Conservation (phyloP, 768 basidiomycete genomes). For the Tephrocybe sp. region DNA sequence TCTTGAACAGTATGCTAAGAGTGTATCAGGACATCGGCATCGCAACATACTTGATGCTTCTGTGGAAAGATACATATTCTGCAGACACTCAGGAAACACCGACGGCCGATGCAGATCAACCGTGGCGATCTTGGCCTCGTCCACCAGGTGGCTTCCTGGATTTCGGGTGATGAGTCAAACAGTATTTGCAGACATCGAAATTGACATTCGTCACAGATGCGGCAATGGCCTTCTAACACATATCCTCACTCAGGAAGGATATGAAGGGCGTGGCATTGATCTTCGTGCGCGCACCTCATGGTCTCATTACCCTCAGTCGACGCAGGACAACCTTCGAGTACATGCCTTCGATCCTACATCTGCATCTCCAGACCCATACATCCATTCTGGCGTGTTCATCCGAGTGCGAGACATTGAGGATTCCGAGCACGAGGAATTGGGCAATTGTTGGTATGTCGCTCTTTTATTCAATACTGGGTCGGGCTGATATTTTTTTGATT, state of each 20-base stretch:
- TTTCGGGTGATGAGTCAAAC: slow-evolving; percentile 58
- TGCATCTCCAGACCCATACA: slow-evolving; percentile 21
- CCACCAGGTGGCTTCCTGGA: slow-evolving; percentile 89
- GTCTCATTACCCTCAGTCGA: slow-evolving; percentile 68
- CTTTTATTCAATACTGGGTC: not conserved
- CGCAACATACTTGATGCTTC: slow-evolving; percentile 86
- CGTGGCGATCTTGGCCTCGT: slow-evolving; percentile 75
- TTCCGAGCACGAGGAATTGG: slow-evolving; percentile 95
- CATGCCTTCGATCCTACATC: slow-evolving; percentile 68
- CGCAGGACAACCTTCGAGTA: slow-evolving; percentile 62
- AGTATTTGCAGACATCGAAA: not conserved
- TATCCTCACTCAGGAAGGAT: slow-evolving; percentile 83
- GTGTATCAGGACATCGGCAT: slow-evolving; percentile 86
- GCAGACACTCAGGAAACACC: slow-evolving; percentile 4
- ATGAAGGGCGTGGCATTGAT: slow-evolving; percentile 82
- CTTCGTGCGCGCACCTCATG: slow-evolving; percentile 85
- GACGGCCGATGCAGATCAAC: slow-evolving; percentile 26
- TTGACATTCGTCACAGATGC: slow-evolving; percentile 48
- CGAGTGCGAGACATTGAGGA: slow-evolving; percentile 83
- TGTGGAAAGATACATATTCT: slow-evolving; percentile 80
- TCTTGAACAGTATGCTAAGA: not conserved
- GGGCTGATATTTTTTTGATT: not conserved
- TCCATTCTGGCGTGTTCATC: slow-evolving; percentile 61
- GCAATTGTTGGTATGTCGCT: slow-evolving; percentile 71
- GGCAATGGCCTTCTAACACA: slow-evolving; percentile 94